phyloP scores from a whole-genome alignment of 2,329 filamentous ascomycete species.

The Daldinia eschscholtzii region DNA sequence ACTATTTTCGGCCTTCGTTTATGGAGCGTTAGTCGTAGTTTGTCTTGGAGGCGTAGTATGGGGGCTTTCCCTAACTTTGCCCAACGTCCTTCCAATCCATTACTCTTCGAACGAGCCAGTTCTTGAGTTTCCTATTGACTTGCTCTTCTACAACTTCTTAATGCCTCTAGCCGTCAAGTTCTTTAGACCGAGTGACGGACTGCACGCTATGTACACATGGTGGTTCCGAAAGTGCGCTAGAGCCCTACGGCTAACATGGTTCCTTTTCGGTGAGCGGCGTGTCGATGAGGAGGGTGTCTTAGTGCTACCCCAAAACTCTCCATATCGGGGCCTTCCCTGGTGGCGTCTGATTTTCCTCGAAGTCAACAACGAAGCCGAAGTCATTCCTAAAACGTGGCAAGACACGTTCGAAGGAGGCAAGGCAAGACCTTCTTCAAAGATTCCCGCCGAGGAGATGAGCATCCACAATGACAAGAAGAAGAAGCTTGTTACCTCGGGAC shows the following conservation, averaged over 20 bases:
- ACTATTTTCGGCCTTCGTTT: slow-evolving; percentile 93
- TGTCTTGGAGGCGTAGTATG: slow-evolving; percentile 97
- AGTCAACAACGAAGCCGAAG: slow-evolving; percentile 57
- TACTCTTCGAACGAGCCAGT: slow-evolving; percentile 94
- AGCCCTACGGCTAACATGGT: slow-evolving; percentile 84
- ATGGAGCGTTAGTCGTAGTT: slow-evolving; percentile 90
- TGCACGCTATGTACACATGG: slow-evolving; percentile 92
- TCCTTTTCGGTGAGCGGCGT: slow-evolving; percentile 87
- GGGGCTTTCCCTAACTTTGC: slow-evolving; percentile 78
- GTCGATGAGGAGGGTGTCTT: slow-evolving; percentile 84
- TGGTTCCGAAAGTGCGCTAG: slow-evolving; percentile 93
- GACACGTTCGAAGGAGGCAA: slow-evolving; percentile 65
- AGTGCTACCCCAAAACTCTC: slow-evolving; percentile 58
- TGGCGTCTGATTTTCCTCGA: slow-evolving; percentile 63
- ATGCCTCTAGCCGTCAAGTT: slow-evolving; percentile 89
- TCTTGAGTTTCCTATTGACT: slow-evolving; percentile 92
- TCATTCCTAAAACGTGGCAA: slow-evolving; percentile 69
- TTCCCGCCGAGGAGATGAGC: slow-evolving; percentile 55
- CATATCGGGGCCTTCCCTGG: slow-evolving; percentile 52
- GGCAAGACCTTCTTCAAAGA: slow-evolving; percentile 57
- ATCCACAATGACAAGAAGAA: slow-evolving; percentile 57
- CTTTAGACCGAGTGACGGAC: slow-evolving; percentile 84
- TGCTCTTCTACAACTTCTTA: slow-evolving; percentile 96
- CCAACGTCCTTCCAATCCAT: slow-evolving; percentile 85
- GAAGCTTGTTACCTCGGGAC: slow-evolving; percentile 61